Evolutionary conservation across 345 rosid species (phyloP), one percentile per base, ranked within the genome.

Genomic region (Euphorbia pulcherrima): DNA sequence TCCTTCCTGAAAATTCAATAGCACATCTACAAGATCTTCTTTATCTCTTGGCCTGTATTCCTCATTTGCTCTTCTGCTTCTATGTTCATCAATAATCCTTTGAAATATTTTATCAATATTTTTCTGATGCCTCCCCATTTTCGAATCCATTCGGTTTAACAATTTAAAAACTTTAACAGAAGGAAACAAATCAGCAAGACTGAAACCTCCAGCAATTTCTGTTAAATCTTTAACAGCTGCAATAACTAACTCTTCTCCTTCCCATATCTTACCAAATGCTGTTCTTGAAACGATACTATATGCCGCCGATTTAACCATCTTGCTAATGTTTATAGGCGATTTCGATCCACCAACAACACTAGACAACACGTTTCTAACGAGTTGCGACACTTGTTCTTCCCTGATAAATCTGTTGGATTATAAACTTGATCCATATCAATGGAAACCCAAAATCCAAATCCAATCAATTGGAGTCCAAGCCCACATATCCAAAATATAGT

Each of bases 181-280:
- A 20, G 65, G 65, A 35, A 20, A 61, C 26, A 61, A 4, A 20
- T 61, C 65, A 21, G 65, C 50, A 21, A 61, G 65, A 61, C 29
- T 39, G 21, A 61, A 61, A 40, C 65, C 65, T 9, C 29, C 48
- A 10, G 20, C 65, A 0, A 24, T 7, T 39, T 61, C 29, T 10
- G 20, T 16, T 7, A 61, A 0, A 20, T 21, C 41, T 17, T 61
- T 23, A 14, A 61, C 9, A 39, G 29, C 6, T 40, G 29, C 50
- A 20, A 61, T 61, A 9, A 61, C 20, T 3, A 37, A 9, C 20
- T 61, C 65, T 61, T 61, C 65, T 21, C 65, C 50, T 10, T 39
- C 20, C 64, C 64, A 60, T 20, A 60, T 12, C 29, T 60, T 35
- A 39, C 64, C 48, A 60, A 60, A 21, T 26, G 64, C 64, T 37